Percentiles rank a stretch among this genome's conserved stretches.
These are phyloP conservation scores for Dunaliella primolecta DNA, from an alignment of 139 green algal species.

Conservation along the genomic window DNA sequence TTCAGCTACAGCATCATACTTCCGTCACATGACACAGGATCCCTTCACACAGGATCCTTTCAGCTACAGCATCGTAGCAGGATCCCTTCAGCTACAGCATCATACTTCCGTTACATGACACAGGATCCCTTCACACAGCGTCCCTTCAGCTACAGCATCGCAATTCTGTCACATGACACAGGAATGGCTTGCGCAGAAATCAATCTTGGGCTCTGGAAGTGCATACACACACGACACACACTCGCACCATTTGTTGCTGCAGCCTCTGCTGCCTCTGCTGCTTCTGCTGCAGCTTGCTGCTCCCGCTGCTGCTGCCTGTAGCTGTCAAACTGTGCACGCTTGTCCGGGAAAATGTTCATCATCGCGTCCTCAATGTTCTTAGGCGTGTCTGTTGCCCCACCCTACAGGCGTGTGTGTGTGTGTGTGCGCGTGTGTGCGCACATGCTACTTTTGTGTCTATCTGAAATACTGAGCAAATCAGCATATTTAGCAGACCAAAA, in stretches of 20 bases:
- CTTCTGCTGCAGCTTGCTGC: neutral
- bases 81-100: neutral
- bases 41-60: no score
- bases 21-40: no score
- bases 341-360: slow-evolving; percentile 1
- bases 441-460: neutral
- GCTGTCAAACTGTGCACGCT: neutral
- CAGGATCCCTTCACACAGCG: neutral
- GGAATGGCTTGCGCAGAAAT: neutral
- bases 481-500: neutral
- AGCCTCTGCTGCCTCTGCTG: neutral
- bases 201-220: no score
- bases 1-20: no score
- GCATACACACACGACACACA: neutral
- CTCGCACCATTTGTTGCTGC: neutral
- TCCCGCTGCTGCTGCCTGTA: neutral
- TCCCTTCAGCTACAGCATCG: neutral
- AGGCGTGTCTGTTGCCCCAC: neutral
- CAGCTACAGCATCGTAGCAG: neutral
- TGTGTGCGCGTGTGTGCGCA: neutral
- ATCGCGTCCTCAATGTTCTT: slow-evolving; percentile 7
- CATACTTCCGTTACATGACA: neutral
- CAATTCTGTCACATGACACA: neutral
- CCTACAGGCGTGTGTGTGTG: neutral
- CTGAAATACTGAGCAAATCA: neutral